A percentile compares a stretch with the other conserved stretches of the same genome.
Evolutionary conservation across 495 filamentous ascomycete genomes (phyloP).

Genomic region (Neurospora africana): DNA sequence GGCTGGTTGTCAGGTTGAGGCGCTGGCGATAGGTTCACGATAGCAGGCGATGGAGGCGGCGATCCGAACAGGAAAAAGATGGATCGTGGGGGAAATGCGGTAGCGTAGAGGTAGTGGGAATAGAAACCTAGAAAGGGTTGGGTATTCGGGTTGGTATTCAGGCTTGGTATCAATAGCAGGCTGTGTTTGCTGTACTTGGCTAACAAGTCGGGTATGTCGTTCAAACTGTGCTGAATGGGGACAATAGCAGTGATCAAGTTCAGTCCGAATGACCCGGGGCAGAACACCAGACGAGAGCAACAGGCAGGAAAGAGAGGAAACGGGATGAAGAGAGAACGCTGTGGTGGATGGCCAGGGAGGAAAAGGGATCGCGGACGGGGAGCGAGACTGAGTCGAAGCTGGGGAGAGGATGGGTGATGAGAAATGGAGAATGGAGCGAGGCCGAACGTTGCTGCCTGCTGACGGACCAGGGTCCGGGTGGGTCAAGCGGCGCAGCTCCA

Average conservation of each 20-base stretch:
- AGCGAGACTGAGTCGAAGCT: slow-evolving; percentile 1
- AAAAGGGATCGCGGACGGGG: slow-evolving; percentile 5
- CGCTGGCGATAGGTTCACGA: not conserved
- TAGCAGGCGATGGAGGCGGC: not conserved
- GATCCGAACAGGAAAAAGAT: not conserved
- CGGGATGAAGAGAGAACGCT: slow-evolving; percentile 1
- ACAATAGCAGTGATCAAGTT: not conserved
- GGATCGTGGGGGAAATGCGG: not conserved
- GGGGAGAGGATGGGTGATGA: slow-evolving; percentile 17
- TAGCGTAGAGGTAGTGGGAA: not conserved
- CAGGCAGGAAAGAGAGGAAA: slow-evolving; percentile 1
- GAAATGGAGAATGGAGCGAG: slow-evolving; percentile 19
- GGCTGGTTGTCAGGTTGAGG: not conserved
- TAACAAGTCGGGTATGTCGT: not conserved
- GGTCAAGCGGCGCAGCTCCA: slow-evolving; percentile 21
- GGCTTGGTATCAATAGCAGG: not conserved
- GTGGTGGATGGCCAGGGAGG: slow-evolving; percentile 9
- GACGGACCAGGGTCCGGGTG: slow-evolving; percentile 15
- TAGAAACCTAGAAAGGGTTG: not conserved
- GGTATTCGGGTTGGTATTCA: not conserved
- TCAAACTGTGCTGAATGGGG: not conserved
- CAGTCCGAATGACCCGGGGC: slow-evolving; percentile 14
- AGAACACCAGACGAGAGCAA: slow-evolving; percentile 2
- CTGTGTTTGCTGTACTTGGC: not conserved
- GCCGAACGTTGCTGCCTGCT: slow-evolving; percentile 24